Evolutionary conservation across 257 asterid genomes (phyloP), one percentile per base, ranked within the genome.

Genomic region (Solanum sejunctum): DNA sequence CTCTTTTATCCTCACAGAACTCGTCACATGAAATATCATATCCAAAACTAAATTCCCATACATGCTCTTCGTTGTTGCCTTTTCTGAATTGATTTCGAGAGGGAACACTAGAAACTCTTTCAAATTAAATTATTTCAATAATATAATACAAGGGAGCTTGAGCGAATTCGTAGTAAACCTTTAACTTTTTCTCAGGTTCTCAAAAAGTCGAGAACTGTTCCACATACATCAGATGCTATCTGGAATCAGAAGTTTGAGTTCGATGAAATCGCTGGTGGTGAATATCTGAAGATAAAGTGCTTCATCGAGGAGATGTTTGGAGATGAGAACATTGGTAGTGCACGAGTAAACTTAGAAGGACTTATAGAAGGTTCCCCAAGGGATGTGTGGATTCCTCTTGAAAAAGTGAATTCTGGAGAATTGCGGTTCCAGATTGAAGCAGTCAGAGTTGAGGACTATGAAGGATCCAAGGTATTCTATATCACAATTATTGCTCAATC

Each of bases 201-300:
- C 84, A 90, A 88, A 67, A 94, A 85, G 89, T 93, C 99, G 20
- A 91, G 86, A 88, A 84, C 95, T n/a, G 97, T 86, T 70, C 86
- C 92, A 84, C 94, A 86, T 87, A 87, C 98, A 55, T 58, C 99
- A 36, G 93, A 92, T 83, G 95, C 99, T 64, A 64, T 84, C 41
- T 97, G 99, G 99, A 91, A 95, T 84, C 97, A 97, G 88, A 97
- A 87, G 92, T 97, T 95, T 80, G 99, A 95, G 85, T 93, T 97
- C 54, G 99, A 94, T 72, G 99, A 97, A 92, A 90, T 95, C 85
- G 93, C 91, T 82, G 95, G 91, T 73, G 99, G 98, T 75, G 99
- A 97, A 83, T 95, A 94, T 87, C 84, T 97, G 90, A 97, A 87
- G 86, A 89, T 97, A 82, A 97, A 91, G 88, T 95, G 99, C 88